Percentiles rank a stretch among this genome's conserved stretches.
phyloP scores from a whole-genome alignment of 768 basidiomycete genomes.

The Crucibulum laeve region DNA sequence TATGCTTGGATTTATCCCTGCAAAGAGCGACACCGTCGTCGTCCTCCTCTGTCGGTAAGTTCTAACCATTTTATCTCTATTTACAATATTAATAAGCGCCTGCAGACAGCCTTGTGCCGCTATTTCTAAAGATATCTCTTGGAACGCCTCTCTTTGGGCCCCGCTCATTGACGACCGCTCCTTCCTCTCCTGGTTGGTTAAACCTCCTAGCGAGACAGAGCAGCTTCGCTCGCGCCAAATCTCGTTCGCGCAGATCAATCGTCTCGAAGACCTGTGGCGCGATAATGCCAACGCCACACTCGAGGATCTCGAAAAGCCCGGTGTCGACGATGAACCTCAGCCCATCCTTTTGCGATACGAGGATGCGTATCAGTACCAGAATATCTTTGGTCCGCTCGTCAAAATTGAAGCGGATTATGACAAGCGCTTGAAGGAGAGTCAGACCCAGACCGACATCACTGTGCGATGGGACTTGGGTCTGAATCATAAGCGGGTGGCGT shows the following conservation, averaged over 20 bases:
- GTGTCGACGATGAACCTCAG: conserved; percentile 97
- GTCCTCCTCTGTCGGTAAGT: conserved; percentile 92
- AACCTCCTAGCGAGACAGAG: conserved; percentile 94
- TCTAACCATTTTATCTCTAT: conserved; percentile 4
- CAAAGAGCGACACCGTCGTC: conserved; percentile 98
- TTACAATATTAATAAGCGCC: conserved; percentile 1
- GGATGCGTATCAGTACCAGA: conserved; percentile 99
- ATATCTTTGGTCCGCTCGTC: conserved; percentile 97
- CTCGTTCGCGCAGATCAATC: conserved; percentile 94
- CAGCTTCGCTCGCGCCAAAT: conserved; percentile 96
- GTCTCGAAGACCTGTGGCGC: conserved; percentile 96
- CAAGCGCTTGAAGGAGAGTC: conserved; percentile 95
- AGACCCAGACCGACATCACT: conserved; percentile 95
- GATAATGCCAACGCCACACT: conserved; percentile 93
- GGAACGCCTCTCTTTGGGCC: conserved; percentile 98
- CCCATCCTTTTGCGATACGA: conserved; percentile 88
- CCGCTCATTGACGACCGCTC: conserved; percentile 98
- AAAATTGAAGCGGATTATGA: conserved; percentile 99
- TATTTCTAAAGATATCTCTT: conserved; percentile 95
- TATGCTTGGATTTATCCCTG: conserved; percentile 98
- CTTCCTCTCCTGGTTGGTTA: conserved; percentile 99
- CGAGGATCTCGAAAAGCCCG: conserved; percentile 95
- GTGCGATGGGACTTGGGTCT: conserved; percentile 97
- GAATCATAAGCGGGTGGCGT: conserved; percentile 98
- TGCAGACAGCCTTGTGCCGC: conserved; percentile 94